Conservation (phyloP, 371 early-diverging fungal genomes). For the Mucor racemosus region DNA sequence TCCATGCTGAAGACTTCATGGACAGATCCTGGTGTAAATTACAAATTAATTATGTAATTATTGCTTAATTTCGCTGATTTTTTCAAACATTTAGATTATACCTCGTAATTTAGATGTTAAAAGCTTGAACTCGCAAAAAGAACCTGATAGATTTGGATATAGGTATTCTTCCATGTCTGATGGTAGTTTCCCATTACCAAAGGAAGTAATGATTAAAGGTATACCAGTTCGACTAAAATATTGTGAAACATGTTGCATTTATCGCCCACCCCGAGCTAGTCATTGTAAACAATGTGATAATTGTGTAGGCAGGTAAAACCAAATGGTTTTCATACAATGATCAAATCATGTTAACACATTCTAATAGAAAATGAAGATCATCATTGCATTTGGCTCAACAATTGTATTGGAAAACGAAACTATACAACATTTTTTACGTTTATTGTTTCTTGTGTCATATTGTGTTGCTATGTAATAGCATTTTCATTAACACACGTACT, state of each 20-base stretch:
- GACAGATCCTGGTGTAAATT: conserved; percentile 86
- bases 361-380: conserved; percentile 79
- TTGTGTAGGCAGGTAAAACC: conserved; percentile 75
- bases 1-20: conserved; percentile 85
- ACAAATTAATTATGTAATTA: too few species aligned
- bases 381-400: conserved; percentile 95
- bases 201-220: conserved; percentile 68
- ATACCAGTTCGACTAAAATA: conserved; percentile 74
- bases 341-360: background rate
- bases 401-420: conserved; percentile 92
- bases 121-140: background rate
- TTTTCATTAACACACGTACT: conserved; percentile 64
- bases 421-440: conserved; percentile 87
- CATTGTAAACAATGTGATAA: conserved; percentile 93
- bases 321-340: background rate
- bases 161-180: conserved; percentile 29
- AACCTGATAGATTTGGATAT: conserved; percentile 12
- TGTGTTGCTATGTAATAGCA: conserved; percentile 63
- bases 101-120: conserved; percentile 69
- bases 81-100: conserved; percentile 50
- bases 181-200: conserved; percentile 44
- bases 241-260: conserved; percentile 91
- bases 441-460: conserved; percentile 57
- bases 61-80: too few species aligned
- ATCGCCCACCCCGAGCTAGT: conserved; percentile 87